Evolutionary conservation across 1,139 yeast genomes (phyloP).

Genomic region (Saccharomycopsis crataegensis): DNA sequence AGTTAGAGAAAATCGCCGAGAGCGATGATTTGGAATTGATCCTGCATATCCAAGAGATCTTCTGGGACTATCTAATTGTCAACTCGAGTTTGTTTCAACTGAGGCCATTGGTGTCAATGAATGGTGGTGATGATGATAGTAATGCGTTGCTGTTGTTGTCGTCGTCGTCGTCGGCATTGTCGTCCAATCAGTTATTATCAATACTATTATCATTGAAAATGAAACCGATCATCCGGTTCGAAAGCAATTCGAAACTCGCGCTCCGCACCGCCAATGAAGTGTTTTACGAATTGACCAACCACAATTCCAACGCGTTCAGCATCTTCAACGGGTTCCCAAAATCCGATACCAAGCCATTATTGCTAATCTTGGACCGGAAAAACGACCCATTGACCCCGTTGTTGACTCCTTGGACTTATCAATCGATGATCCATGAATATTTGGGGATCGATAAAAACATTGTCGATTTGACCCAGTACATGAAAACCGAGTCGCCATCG

Average conservation of each 20-base stretch:
- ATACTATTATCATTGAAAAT: constrained; percentile 64
- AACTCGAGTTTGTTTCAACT: constrained; percentile 54
- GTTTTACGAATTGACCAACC: constrained; percentile 39
- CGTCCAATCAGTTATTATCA: constrained; percentile 54
- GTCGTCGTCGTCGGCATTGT: no score
- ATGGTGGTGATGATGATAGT: constrained; percentile 43
- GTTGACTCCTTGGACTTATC: constrained; percentile 94
- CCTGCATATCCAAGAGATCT: constrained; percentile 67
- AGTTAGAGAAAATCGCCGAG: constrained; percentile 81
- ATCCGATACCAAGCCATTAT: constrained; percentile 63
- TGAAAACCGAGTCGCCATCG: constrained; percentile 35
- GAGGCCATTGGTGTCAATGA: constrained; percentile 21
- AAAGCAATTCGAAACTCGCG: constrained; percentile 54
- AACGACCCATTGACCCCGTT: constrained; percentile 92
- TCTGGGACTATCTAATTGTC: constrained; percentile 72
- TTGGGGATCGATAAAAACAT: constrained; percentile 76
- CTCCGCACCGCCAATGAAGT: constrained; percentile 66
- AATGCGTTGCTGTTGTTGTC: no score
- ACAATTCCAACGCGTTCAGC: constrained; percentile 6
- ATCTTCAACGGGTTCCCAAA: constrained; percentile 36
- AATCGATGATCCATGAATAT: constrained; percentile 93
- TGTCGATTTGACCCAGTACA: constrained; percentile 50
- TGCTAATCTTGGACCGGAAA: constrained; percentile 75
- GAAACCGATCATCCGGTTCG: constrained; percentile 75
- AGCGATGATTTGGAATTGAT: constrained; percentile 83